phyloP scores from a whole-genome alignment of 176 grass and related monocot genomes.

The Oryza coarctata region DNA sequence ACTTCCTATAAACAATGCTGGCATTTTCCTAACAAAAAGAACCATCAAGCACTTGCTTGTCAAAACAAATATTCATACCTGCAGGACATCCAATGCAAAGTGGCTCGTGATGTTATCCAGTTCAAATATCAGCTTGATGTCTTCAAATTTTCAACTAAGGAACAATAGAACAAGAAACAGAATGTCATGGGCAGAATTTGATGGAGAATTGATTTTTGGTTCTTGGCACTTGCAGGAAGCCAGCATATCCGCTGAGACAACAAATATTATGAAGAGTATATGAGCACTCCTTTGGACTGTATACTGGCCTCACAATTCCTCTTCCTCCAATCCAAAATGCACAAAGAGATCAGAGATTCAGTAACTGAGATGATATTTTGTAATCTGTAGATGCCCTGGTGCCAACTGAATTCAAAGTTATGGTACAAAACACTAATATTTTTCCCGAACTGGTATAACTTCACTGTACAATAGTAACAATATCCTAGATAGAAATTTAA shows the following conservation, averaged over 20 bases:
- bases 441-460: not conserved
- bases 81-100: not conserved
- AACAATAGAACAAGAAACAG: not conserved
- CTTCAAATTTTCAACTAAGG: conserved; percentile 7
- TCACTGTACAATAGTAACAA: not conserved
- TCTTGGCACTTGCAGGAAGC: not conserved
- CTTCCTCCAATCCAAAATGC: too few species aligned
- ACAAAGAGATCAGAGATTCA: not conserved
- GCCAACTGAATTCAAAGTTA: not conserved
- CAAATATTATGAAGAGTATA: not conserved
- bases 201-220: not conserved
- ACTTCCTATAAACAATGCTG: not conserved
- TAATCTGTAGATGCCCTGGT: not conserved
- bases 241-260: not conserved
- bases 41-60: not conserved
- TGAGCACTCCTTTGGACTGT: not conserved
- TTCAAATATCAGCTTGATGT: not conserved
- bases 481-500: not conserved
- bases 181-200: not conserved
- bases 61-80: not conserved
- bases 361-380: not conserved
- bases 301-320: not conserved
- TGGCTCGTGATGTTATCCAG: not conserved
- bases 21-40: not conserved
- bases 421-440: not conserved